These are phyloP conservation scores for Elsinoe perseae DNA, from an alignment of 2,329 filamentous ascomycete genomes.

Conservation along the genomic window DNA sequence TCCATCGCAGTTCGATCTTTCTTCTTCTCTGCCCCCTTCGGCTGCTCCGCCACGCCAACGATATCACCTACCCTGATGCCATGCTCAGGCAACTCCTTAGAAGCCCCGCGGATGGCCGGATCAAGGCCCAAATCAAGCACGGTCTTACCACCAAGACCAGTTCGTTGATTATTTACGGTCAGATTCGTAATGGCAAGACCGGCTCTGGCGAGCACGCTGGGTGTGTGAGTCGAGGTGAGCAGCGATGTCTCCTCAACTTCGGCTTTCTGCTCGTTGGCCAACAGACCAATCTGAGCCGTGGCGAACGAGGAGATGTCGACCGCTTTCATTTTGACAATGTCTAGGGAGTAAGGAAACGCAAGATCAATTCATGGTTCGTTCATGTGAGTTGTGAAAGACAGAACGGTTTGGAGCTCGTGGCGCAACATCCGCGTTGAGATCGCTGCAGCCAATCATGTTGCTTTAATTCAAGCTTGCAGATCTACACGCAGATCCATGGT, in stretches of 20 bases:
- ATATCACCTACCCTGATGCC: constrained; percentile 71
- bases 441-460: background rate
- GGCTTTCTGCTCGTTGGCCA: constrained; percentile 62
- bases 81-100: constrained; percentile 57
- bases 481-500: background rate
- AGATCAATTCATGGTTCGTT: background rate
- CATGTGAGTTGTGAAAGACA: background rate
- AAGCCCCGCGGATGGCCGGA: constrained; percentile 51
- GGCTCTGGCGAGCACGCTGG: constrained; percentile 61
- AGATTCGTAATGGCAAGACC: constrained; percentile 77
- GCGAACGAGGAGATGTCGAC: constrained; percentile 61
- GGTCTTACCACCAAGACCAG: constrained; percentile 83
- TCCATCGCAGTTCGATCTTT: constrained; percentile 63
- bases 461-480: background rate
- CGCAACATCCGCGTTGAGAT: background rate
- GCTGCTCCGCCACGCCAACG: constrained; percentile 67
- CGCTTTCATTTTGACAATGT: background rate
- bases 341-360: background rate
- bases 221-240: constrained; percentile 60
- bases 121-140: constrained; percentile 75
- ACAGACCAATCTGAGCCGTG: constrained; percentile 59
- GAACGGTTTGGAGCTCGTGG: background rate
- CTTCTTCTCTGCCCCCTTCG: constrained; percentile 62
- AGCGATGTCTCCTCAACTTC: constrained; percentile 63
- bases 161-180: constrained; percentile 65